These are phyloP conservation scores for Aspergillus steynii DNA, from an alignment of 495 filamentous ascomycete species.

Conservation along the genomic window DNA sequence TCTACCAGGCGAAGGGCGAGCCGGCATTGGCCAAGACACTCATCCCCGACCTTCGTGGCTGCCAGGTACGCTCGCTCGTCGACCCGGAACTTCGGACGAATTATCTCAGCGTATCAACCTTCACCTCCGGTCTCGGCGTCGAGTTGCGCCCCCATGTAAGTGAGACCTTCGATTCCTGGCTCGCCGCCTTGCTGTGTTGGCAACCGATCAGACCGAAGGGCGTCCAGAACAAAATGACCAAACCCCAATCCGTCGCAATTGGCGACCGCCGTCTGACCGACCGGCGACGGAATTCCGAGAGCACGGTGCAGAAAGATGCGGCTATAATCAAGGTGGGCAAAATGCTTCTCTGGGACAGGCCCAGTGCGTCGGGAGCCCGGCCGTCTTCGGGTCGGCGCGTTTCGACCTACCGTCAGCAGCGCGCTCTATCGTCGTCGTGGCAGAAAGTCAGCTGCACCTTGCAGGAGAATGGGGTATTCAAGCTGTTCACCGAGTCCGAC, in stretches of 20 bases:
- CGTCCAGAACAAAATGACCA: conserved; percentile 72
- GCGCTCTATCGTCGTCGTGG: conserved; percentile 65
- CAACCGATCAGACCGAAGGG: conserved; percentile 81
- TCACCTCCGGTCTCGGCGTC: conserved; percentile 66
- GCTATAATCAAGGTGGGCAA: conserved; percentile 97
- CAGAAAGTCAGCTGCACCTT: conserved; percentile 87
- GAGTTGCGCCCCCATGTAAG: conserved; percentile 71
- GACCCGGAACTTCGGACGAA: conserved; percentile 61
- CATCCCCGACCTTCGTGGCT: conserved; percentile 84
- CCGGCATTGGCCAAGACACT: conserved; percentile 57
- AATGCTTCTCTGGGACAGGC: conserved; percentile 82
- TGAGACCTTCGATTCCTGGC: conserved; percentile 85
- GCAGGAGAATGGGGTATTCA: conserved; percentile 93
- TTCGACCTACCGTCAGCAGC: conserved; percentile 57
- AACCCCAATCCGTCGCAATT: conserved; percentile 55
- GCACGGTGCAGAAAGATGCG: conserved; percentile 65
- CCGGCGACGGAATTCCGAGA: conserved; percentile 62
- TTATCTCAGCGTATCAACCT: conserved; percentile 80
- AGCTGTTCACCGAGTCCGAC: conserved; percentile 81
- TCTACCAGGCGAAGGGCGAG: conserved; percentile 59
- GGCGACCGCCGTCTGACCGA: conserved; percentile 52
- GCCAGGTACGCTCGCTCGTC: conserved; percentile 70
- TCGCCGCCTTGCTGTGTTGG: conserved; percentile 92
- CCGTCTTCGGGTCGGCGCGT: conserved; percentile 42
- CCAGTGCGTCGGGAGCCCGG: conserved; percentile 43